Evolutionary conservation across 257 asterid species (phyloP), one percentile per base, ranked within the genome.

Genomic region (Phtheirospermum japonicum): DNA sequence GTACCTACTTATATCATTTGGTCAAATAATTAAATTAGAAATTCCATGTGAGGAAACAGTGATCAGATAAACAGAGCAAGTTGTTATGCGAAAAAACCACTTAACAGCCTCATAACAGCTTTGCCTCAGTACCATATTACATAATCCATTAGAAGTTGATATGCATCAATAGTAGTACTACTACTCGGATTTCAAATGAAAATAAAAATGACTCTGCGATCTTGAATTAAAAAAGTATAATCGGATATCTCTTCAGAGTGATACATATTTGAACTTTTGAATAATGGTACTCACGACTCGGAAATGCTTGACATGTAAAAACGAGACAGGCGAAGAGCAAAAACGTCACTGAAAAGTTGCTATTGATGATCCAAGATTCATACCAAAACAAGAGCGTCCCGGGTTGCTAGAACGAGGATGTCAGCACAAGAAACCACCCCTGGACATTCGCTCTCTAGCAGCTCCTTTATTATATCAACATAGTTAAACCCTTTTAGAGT

Each of bases 371-470:
- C 7, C n/a, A 28, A 20, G 26, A 30, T 12, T 16, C 61, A 39
- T 70, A 77, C 82, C 79, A 69, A 28, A 64, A 45, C 46, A 48
- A 77, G 58, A 39, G 70, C 70, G 51, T 73, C 76, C 71, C 82
- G 76, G 4, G 74, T 64, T 5, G 77, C 77, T 14, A 77, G 78
- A 17, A 53, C 79, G 3, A 77, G 61, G 46, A 73, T 59, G 68
- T 74, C 80, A 11, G 77, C 63, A 61, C 77, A 77, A 61, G 80
- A 77, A 49, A 77, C 83, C 16, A 70, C 43, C 52, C 80, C 73
- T 2, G 79, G 75, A 59, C 77, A 77, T 31, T 8, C 57, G 9
- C 62, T 36, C 50, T 74, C 83, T 26, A 77, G 30, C 63, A 66
- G 64, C 37, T 66, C 74, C 64, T 77, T 77, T 56, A 77, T 77